A percentile compares a stretch with the other conserved stretches of the same genome.
These are phyloP conservation scores for Backusella circina DNA, from an alignment of 192 early-diverging fungal genomes.

Conservation along the genomic window DNA sequence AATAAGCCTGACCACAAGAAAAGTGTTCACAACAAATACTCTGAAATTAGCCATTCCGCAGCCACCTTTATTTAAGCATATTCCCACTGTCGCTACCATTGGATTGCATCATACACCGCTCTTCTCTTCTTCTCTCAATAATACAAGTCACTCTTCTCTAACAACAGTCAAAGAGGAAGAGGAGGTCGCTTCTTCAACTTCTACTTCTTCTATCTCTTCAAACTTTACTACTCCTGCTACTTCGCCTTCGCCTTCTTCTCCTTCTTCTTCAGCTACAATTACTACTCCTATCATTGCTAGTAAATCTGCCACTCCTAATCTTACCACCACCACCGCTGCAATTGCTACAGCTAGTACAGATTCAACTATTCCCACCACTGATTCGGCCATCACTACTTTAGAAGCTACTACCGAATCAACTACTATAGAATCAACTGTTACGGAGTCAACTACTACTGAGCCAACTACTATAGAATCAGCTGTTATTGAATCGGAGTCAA, in stretches of 20 bases:
- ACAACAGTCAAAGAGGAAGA: not conserved
- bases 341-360: not conserved
- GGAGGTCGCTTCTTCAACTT: not conserved
- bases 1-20: conserved; percentile 2
- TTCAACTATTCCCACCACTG: not conserved
- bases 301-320: not conserved
- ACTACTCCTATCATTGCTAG: no score
- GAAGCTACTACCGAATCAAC: not conserved
- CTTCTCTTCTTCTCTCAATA: not conserved
- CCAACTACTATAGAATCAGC: not conserved
- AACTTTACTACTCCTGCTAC: not conserved
- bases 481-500: not conserved
- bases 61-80: not conserved
- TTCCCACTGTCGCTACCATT: not conserved
- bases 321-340: not conserved
- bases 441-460: not conserved
- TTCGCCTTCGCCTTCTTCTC: not conserved
- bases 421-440: no score
- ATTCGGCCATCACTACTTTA: not conserved
- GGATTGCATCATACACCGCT: not conserved
- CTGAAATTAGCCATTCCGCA: not conserved
- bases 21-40: conserved; percentile 3
- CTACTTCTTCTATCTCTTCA: not conserved
- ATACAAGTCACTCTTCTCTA: not conserved
- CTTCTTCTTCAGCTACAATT: not conserved